A percentile compares a stretch with the other conserved stretches of the same genome.
phyloP scores from a whole-genome alignment of 164 flowering plant species.

The Magnolia kwangsiensis region DNA sequence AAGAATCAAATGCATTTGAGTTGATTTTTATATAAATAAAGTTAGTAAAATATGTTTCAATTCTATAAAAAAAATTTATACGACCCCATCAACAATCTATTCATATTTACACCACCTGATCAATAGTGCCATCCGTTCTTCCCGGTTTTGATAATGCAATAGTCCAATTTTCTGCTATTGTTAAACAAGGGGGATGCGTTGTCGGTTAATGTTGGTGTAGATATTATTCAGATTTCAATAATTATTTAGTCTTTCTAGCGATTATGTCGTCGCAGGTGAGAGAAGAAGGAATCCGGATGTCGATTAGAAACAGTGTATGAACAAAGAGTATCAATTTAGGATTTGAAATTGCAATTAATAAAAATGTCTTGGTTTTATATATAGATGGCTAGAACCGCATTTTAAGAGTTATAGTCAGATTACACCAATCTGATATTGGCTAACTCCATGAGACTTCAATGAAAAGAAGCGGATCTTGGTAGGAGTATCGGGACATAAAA shows the following conservation, averaged over 20 bases:
- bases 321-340: background rate
- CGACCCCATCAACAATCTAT: background rate
- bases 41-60: background rate
- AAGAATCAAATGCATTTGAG: background rate
- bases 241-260: background rate
- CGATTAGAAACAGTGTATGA: background rate
- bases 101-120: background rate
- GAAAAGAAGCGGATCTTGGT: background rate
- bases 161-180: background rate
- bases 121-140: background rate
- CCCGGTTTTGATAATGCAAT: background rate
- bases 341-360: background rate
- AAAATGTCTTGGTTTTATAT: background rate
- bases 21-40: background rate
- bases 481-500: too few relatives aligned
- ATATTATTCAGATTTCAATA: too few relatives aligned
- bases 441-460: background rate
- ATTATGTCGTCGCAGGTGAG: background rate
- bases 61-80: too few relatives aligned
- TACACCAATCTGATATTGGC: background rate
- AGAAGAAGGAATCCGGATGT: background rate
- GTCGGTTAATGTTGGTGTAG: too few relatives aligned
- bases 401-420: too few relatives aligned
- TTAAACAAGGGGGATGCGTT: too few relatives aligned
- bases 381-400: too few relatives aligned